Base-by-base conservation (phyloP, 2,329 filamentous ascomycete genomes). In the Pyricularia sp. region DNA sequence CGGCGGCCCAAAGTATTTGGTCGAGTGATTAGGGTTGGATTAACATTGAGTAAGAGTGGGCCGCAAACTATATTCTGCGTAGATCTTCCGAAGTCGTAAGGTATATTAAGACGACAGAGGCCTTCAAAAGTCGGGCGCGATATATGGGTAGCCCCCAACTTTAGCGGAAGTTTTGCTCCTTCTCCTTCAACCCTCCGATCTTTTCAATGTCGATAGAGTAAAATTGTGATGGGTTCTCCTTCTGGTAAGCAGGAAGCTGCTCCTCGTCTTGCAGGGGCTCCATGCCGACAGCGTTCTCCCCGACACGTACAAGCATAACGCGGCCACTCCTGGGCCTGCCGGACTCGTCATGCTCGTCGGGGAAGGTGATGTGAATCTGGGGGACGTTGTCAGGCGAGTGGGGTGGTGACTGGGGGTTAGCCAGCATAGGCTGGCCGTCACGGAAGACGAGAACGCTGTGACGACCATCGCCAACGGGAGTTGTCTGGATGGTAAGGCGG, bases 291-390 rank as follows among this genome's bases (percentile, higher is more conserved):
- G 44, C 62, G 62, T 90, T 88, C 69, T 97, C 94, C 68, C 93
- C 92, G 63, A 97, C 91, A 64, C 91, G 86, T 65, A 99, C 93
- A 44, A 97, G 86, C 26, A 99, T 89, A 63, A 97, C 92, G 35
- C 93, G 87, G 40, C 93, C 93, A 69, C 88, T 91, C 79, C 89
- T 89, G 71, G 84, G 83, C 76, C 87, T 91, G 70, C 93, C 93
- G 65, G 85, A 80, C 70, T 91, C 90, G 73, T 97, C 93, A 70
- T 96, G 88, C 80, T 97, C 94, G 71, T 96, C 91, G 19, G 94
- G 94, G 81, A 99, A 97, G 44, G 94, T 97, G 76, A 99, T 96
- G 77, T 93, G 91, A 72, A 99, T 99, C 78, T 97, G 90, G 24
- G 94, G 94, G 31, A 97, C 84, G 69, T 89, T 88, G 76, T 85